Percentiles rank a stretch among this genome's conserved stretches.
These are phyloP conservation scores for Fusarium multiceps DNA, from an alignment of 2,329 filamentous ascomycete species.

Conservation along the genomic window DNA sequence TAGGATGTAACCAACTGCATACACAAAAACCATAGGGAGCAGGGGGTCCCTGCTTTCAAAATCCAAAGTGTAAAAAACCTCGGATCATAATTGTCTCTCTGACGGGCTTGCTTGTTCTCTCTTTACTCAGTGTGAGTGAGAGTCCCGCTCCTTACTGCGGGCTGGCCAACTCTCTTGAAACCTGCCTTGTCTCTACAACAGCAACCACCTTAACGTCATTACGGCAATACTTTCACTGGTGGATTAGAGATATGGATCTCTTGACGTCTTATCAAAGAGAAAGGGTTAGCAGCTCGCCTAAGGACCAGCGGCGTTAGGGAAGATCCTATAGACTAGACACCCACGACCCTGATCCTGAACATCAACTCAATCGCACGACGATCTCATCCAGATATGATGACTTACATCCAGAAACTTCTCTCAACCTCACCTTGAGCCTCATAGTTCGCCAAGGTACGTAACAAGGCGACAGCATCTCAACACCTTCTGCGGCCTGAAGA, in stretches of 20 bases:
- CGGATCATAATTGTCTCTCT: not conserved
- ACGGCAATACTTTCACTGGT: too few relatives aligned
- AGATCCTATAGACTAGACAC: not conserved
- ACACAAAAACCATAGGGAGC: not conserved
- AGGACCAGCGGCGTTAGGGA: not conserved
- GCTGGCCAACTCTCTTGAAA: not conserved
- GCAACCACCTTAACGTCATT: too few relatives aligned
- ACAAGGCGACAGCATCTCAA: not conserved
- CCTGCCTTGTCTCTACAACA: not conserved
- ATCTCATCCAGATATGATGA: not conserved
- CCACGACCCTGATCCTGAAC: not conserved
- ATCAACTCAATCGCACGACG: not conserved
- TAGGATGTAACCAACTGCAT: constrained; percentile 21
- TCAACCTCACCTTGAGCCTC: not conserved
- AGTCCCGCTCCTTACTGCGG: not conserved
- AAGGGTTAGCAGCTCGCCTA: not conserved
- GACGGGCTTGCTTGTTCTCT: not conserved
- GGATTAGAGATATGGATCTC: not conserved
- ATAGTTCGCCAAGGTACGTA: not conserved
- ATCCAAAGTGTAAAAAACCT: constrained; percentile 1
- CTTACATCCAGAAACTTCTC: too few relatives aligned
- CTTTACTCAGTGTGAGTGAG: not conserved
- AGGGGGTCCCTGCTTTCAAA: not conserved
- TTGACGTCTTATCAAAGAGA: rapidly evolving
- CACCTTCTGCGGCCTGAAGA: not conserved